A percentile compares a stretch with the other conserved stretches of the same genome.
phyloP scores from a whole-genome alignment of 139 green algal genomes.

The Yamagishiella unicocca region DNA sequence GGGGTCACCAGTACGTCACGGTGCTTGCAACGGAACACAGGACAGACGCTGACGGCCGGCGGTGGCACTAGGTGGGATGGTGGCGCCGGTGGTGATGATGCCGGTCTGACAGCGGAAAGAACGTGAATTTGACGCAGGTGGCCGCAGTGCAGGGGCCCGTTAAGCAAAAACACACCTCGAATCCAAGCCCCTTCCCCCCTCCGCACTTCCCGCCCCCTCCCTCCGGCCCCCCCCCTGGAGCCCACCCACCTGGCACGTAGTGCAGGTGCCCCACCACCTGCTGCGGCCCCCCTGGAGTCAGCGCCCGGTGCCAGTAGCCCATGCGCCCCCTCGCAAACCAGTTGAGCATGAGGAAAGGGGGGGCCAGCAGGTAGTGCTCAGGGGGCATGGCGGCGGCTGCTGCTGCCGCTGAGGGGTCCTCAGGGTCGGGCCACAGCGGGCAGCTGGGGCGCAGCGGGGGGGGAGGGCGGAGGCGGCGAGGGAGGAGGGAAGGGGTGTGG shows the following conservation, averaged over 20 bases:
- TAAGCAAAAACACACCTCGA: background rate
- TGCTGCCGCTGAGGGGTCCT: background rate
- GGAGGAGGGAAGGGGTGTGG: background rate
- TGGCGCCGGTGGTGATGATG: too few species aligned
- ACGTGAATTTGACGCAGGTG: too few species aligned
- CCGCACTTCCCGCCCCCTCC: background rate
- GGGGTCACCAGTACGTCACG: too few species aligned
- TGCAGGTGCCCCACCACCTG: constrained; percentile 43
- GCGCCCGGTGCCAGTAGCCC: constrained; percentile 27
- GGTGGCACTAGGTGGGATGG: too few species aligned
- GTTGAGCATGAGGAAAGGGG: constrained; percentile 35
- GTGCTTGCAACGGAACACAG: too few species aligned
- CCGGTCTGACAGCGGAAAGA: background rate
- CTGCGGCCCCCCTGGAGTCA: constrained; percentile 27
- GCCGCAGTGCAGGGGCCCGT: too few species aligned
- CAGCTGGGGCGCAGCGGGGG: background rate
- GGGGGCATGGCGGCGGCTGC: background rate
- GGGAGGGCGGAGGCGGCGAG: background rate
- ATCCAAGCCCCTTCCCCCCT: background rate
- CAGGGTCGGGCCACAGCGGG: constrained; percentile 35
- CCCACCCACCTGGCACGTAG: constrained; percentile 32
- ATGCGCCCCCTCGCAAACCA: constrained; percentile 24
- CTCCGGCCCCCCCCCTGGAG: background rate
- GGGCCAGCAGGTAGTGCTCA: constrained; percentile 26
- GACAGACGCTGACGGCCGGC: too few species aligned